phyloP scores from a whole-genome alignment of 345 rosid species.

The Eucalyptus polyanthemos region DNA sequence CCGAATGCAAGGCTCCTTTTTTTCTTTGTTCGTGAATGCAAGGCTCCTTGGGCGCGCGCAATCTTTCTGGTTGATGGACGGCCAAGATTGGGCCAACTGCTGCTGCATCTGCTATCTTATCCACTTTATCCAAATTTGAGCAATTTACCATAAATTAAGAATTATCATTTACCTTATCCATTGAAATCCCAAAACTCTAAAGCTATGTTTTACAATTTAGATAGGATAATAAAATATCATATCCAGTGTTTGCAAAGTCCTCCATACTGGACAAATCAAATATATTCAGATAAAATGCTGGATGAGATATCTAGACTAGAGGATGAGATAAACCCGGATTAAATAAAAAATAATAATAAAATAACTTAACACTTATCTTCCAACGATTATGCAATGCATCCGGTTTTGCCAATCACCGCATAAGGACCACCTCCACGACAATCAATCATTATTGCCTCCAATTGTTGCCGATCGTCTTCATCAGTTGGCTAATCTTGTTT shows the following conservation, averaged over 20 bases:
- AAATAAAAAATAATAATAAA: too few species aligned
- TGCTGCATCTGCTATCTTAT: not conserved
- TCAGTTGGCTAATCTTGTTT: too few species aligned
- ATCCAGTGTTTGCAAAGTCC: too few species aligned
- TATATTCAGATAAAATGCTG: too few species aligned
- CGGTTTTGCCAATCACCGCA: accelerated
- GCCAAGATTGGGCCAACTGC: not conserved
- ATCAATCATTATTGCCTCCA: not conserved
- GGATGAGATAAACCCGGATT: not conserved
- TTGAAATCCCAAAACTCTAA: too few species aligned
- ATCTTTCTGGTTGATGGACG: not conserved
- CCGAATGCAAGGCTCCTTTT: not conserved
- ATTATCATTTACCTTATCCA: not conserved
- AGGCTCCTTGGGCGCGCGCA: not conserved
- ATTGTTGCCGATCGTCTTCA: accelerated
- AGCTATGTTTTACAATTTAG: accelerated
- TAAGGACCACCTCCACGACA: not conserved
- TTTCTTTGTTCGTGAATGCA: too few species aligned
- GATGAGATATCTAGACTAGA: too few species aligned
- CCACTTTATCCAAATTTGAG: not conserved
- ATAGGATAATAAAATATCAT: too few species aligned
- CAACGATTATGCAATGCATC: not conserved
- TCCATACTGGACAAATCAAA: too few species aligned
- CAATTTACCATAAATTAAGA: not conserved
- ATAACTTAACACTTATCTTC: not conserved